Conservation (phyloP, 1,284 basidiomycete genomes). For the Sporisorium reilianum region DNA sequence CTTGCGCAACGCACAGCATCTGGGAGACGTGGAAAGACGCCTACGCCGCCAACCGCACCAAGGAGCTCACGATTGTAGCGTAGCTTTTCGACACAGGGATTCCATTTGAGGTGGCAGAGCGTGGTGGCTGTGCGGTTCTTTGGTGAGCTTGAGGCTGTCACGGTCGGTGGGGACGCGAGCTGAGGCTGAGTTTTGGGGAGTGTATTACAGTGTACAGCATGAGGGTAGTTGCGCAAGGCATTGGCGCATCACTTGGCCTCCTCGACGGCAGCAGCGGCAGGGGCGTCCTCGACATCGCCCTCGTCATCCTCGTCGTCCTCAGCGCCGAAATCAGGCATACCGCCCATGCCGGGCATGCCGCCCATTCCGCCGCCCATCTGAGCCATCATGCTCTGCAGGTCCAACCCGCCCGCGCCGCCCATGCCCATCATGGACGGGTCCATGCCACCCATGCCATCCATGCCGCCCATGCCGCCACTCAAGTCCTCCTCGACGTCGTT, state of each 20-base stretch:
- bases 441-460: constrained; percentile 37
- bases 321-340: constrained; percentile 39
- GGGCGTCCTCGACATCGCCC: constrained; percentile 68
- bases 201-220: background rate
- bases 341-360: constrained; percentile 22
- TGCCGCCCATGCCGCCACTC: background rate
- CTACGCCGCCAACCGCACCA: constrained; percentile 63
- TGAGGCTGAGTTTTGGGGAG: background rate
- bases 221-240: background rate
- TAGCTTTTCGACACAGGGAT: constrained; percentile 7
- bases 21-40: constrained; percentile 68
- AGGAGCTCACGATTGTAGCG: constrained; percentile 66
- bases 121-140: too few species aligned
- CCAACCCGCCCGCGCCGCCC: constrained; percentile 26
- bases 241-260: constrained; percentile 31
- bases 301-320: constrained; percentile 60
- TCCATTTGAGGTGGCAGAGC: too few species aligned
- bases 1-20: constrained; percentile 34
- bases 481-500: constrained; percentile 52
- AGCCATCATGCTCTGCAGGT: constrained; percentile 50
- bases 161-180: background rate
- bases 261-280: constrained; percentile 20
- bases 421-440: constrained; percentile 35
- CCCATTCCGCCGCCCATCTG: constrained; percentile 30
- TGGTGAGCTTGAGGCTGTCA: background rate